Percentiles rank a stretch among this genome's conserved stretches.
These are phyloP conservation scores for Aureobasidium sp. DNA, from an alignment of 2,329 filamentous ascomycete species.

Conservation along the genomic window DNA sequence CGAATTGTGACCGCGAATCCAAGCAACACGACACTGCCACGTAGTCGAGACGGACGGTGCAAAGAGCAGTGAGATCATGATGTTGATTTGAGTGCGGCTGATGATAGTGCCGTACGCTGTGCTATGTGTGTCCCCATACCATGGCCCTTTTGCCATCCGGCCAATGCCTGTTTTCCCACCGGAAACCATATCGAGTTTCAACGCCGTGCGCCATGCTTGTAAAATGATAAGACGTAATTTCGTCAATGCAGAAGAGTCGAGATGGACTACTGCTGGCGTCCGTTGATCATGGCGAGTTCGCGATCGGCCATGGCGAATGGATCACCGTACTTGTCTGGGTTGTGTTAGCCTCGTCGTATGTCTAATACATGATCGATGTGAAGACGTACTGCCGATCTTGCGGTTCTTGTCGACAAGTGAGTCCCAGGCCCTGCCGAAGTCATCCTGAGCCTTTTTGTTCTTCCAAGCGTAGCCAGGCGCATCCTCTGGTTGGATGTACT, in stretches of 20 bases:
- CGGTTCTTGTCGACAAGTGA: constrained; percentile 41
- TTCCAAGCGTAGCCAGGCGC: constrained; percentile 45
- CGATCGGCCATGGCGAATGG: constrained; percentile 26
- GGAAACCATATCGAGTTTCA: not conserved
- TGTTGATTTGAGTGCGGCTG: no score
- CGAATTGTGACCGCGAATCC: rapidly evolving
- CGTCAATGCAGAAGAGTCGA: not conserved
- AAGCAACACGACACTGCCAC: not conserved
- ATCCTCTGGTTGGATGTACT: constrained; percentile 29
- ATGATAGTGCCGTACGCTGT: not conserved
- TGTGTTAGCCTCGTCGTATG: not conserved
- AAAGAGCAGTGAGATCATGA: no score
- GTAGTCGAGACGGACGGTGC: no score
- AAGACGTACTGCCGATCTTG: constrained; percentile 24
- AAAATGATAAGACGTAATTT: not conserved
- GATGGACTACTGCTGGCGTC: constrained; percentile 13
- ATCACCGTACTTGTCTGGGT: constrained; percentile 26
- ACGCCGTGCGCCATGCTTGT: constrained; percentile 9
- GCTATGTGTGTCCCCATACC: not conserved
- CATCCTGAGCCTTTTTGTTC: constrained; percentile 49
- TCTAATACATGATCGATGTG: no score
- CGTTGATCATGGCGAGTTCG: constrained; percentile 19
- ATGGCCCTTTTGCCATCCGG: not conserved
- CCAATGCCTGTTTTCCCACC: not conserved
- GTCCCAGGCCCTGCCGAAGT: constrained; percentile 43